A percentile compares a stretch with the other conserved stretches of the same genome.
Evolutionary conservation across 2,329 filamentous ascomycete species (phyloP).

Genomic region (Trichothecium sympodiale): DNA sequence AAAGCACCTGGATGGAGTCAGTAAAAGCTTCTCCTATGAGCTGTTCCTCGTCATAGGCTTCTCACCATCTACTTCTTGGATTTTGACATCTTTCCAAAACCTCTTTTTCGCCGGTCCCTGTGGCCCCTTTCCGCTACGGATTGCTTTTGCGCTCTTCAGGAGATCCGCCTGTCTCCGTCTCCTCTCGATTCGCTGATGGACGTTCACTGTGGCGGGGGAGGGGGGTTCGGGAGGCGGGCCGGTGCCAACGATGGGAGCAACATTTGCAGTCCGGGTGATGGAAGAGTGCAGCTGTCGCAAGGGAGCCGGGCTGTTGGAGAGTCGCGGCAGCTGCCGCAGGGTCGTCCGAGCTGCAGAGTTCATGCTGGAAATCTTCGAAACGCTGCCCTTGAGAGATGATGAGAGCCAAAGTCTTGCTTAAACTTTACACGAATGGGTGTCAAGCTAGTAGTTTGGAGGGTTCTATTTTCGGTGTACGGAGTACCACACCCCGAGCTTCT

Average conservation of each 20-base stretch:
- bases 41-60: background rate
- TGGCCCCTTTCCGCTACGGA: constrained; percentile 25
- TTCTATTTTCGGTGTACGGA: too few species aligned
- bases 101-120: constrained; percentile 51
- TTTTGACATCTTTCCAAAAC: constrained; percentile 80
- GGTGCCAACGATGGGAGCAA: constrained; percentile 41
- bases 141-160: constrained; percentile 38
- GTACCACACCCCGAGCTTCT: too few species aligned
- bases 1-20: constrained; percentile 24
- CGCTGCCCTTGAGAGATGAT: too few species aligned
- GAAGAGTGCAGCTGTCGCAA: constrained; percentile 21
- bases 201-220: constrained; percentile 26
- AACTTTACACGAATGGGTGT: too few species aligned
- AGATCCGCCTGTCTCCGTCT: constrained; percentile 43
- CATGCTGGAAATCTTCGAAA: constrained; percentile 19
- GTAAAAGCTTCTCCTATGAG: background rate
- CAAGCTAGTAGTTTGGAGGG: too few species aligned
- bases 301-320: constrained; percentile 5
- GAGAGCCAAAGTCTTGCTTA: too few species aligned
- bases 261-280: constrained; percentile 28
- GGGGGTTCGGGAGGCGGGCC: constrained; percentile 50
- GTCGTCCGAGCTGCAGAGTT: constrained; percentile 26
- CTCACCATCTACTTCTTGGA: constrained; percentile 55
- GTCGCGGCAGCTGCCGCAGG: constrained; percentile 21
- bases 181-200: constrained; percentile 35